Evolutionary conservation across 441 rosid genomes (phyloP).

Genomic region (Pelargonium australe): DNA sequence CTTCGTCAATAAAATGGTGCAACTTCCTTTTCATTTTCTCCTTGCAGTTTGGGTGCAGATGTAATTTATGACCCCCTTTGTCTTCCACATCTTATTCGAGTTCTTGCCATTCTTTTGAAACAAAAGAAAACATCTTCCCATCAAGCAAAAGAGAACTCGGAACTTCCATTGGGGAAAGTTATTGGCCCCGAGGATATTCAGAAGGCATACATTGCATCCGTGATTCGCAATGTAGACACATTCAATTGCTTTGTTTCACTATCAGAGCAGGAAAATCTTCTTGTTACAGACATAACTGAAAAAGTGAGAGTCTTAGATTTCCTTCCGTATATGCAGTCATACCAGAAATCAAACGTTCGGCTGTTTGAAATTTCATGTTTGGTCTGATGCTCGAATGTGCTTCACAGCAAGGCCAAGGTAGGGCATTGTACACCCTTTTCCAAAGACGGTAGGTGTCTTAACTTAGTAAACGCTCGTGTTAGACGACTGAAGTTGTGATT

Average conservation of each 20-base stretch:
- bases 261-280: slow-evolving; percentile 44
- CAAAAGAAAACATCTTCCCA: slow-evolving; percentile 16
- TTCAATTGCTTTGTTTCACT: slow-evolving; percentile 49
- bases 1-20: not conserved
- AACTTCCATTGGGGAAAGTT: not conserved
- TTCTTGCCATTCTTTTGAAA: slow-evolving; percentile 48
- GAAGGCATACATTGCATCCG: slow-evolving; percentile 56
- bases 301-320: slow-evolving; percentile 41
- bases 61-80: slow-evolving; percentile 68
- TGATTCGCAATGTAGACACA: slow-evolving; percentile 57
- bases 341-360: slow-evolving; percentile 43
- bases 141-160: not conserved
- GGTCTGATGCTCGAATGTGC: no score
- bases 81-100: slow-evolving; percentile 58
- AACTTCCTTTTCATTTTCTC: not conserved
- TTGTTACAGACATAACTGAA: slow-evolving; percentile 42
- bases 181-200: no score
- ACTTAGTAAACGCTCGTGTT: no score
- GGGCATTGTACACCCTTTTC: no score
- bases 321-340: slow-evolving; percentile 70
- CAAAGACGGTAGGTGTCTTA: no score
- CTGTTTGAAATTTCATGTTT: slow-evolving; percentile 33
- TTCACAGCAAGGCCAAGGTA: not conserved
- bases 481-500: no score
- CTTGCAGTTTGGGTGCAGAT: slow-evolving; percentile 67